These are phyloP conservation scores for Pseudomassariella vexata DNA, from an alignment of 2,329 filamentous ascomycete genomes.

Conservation along the genomic window DNA sequence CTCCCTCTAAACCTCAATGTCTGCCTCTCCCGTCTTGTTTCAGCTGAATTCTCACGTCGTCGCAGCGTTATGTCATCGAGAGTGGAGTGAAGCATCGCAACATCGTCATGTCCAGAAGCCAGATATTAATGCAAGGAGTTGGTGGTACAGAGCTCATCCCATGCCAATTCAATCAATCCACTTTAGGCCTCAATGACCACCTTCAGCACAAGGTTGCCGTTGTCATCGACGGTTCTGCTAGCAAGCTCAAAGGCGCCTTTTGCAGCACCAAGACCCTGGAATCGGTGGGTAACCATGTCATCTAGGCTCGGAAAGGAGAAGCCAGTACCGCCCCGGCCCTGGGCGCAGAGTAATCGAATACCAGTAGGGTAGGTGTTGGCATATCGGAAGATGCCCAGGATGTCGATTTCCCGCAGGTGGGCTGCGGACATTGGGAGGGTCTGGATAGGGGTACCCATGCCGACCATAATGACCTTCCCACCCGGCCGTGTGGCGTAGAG, in stretches of 20 bases:
- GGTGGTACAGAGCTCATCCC: too few species aligned
- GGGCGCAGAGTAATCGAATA: constrained; percentile 53
- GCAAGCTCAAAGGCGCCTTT: constrained; percentile 65
- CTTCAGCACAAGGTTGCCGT: constrained; percentile 66
- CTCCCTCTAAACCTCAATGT: too few species aligned
- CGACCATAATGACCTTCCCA: constrained; percentile 69
- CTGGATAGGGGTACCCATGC: constrained; percentile 74
- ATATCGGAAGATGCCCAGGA: constrained; percentile 71
- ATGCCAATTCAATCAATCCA: not conserved
- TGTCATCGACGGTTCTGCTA: constrained; percentile 59
- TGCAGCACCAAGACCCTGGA: constrained; percentile 57
- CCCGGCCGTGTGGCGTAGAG: constrained; percentile 67
- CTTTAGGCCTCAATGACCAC: constrained; percentile 57
- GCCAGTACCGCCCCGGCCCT: constrained; percentile 29
- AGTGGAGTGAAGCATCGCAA: too few species aligned
- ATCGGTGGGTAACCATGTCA: constrained; percentile 68
- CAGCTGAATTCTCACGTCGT: too few species aligned
- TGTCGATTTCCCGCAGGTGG: constrained; percentile 69
- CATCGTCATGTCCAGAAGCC: too few species aligned
- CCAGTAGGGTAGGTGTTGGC: constrained; percentile 69
- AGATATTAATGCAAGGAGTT: too few species aligned
- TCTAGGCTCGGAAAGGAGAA: constrained; percentile 56
- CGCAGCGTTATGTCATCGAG: too few species aligned
- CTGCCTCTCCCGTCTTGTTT: too few species aligned
- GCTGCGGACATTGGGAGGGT: constrained; percentile 68